Conservation (phyloP, 2,329 filamentous ascomycete species). For the Colletotrichum costaricense region DNA sequence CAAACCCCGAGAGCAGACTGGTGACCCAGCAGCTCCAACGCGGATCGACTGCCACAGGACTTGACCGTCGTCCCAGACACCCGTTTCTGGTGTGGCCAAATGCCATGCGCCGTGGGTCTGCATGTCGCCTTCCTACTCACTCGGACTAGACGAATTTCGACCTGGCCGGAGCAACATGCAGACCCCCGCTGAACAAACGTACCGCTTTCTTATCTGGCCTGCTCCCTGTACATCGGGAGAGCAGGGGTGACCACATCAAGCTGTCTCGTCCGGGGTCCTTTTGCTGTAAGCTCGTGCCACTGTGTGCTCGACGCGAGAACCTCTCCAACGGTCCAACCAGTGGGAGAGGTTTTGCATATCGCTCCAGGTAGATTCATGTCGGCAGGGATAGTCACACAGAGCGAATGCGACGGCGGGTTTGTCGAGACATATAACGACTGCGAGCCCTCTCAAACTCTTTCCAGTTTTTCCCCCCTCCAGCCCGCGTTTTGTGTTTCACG, state of each 20-base stretch:
- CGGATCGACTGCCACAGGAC: neutral
- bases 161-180: neutral
- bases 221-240: conserved; percentile 1
- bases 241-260: neutral
- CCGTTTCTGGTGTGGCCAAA: neutral
- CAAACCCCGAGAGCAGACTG: neutral
- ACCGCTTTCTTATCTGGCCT: neutral
- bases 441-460: neutral
- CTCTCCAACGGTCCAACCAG: neutral
- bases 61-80: neutral
- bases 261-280: neutral
- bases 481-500: neutral
- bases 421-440: conserved; percentile 8
- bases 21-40: neutral
- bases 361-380: neutral
- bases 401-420: neutral
- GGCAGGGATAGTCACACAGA: neutral
- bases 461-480: neutral
- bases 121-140: too few species aligned
- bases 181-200: conserved; percentile 16
- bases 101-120: neutral
- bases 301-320: neutral
- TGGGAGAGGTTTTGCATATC: neutral
- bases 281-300: conserved; percentile 5
- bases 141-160: neutral